Base-by-base conservation (phyloP, 352 stramenopile genomes). In the Thalassiosira ordinaria region DNA sequence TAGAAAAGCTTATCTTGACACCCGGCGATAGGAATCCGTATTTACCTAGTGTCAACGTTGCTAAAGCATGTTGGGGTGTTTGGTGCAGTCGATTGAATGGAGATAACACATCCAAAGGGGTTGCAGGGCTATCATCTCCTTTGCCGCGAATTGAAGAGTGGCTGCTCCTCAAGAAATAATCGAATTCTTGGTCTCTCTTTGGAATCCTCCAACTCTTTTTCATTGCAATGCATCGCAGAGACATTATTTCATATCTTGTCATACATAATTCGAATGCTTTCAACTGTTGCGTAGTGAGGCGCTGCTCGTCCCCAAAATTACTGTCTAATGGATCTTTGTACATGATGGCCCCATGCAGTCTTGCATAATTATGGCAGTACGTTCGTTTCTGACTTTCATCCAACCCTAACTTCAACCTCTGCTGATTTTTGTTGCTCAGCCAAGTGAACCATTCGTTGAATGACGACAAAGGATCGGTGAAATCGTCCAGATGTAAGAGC, bases 401-500 rank as follows among this genome's bases (percentile, higher is more conserved):
- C 2, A 24, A 13, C 0, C 53, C 52, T 1, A 51, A 56, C 13
- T 53, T 47, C 5, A 82, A 51, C 39, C 24, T 76, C 31, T 57
- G 9, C 6, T 49, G 49, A 60, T 53, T 56, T 3, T 66, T 52
- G 14, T 51, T 64, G 1, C 31, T 27, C 3, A 84, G 9, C 53
- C 53, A 74, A 27, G 11, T 31, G 35, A 67, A 35, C 77, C 77
- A 85, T 57, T 85, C 77, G 67, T 76, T 77, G 20, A 57, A 62
- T n/a, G 77, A 52, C 66, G 70, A 81, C 39, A 70, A 70, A 18
- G 49, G 31, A 52, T 85, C 77, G 27, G 47, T 73, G 29, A 53
- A 85, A 70, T 85, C 77, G 61, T 81, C 77, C 3, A 85, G 39
- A 56, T 85, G 77, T 13, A 81, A 61, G 13, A 85, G 53, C 13